Evolutionary conservation across 2,329 filamentous ascomycete species (phyloP).

Genomic region (Biscogniauxia marginata): DNA sequence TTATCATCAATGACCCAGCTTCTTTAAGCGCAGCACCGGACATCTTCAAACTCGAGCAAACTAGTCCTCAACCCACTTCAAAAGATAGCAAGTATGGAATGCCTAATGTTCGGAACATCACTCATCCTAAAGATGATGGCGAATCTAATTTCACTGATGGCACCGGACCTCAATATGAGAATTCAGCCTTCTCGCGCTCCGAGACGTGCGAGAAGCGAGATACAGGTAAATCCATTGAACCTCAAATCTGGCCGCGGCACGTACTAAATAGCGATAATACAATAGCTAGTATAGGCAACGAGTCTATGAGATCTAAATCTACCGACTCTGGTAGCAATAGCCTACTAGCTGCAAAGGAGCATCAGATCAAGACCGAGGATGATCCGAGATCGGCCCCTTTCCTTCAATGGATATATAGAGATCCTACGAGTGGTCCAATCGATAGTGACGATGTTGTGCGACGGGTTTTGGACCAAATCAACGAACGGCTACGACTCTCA

Average conservation of each 20-base stretch:
- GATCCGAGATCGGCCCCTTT: background rate
- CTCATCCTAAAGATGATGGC: background rate
- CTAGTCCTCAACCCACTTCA: background rate
- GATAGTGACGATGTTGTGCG: constrained; percentile 2
- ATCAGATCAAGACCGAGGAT: background rate
- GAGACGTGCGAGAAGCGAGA: too few relatives aligned
- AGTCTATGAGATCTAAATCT: too few relatives aligned
- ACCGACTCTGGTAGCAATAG: too few relatives aligned
- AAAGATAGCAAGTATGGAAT: background rate
- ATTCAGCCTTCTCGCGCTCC: too few relatives aligned
- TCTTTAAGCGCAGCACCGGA: constrained; percentile 1
- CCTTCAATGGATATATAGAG: constrained; percentile 3
- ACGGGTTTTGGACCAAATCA: constrained; percentile 5
- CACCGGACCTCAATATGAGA: too few relatives aligned
- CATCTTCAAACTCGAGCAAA: background rate
- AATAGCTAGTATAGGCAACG: too few relatives aligned
- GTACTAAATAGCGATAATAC: too few relatives aligned
- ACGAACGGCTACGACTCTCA: background rate
- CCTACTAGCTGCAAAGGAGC: background rate
- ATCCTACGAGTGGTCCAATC: background rate
- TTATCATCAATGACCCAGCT: constrained; percentile 4
- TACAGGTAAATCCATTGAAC: too few relatives aligned
- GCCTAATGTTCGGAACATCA: background rate
- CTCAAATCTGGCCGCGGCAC: too few relatives aligned
- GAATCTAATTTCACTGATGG: too few relatives aligned